Evolutionary conservation across 2,329 filamentous ascomycete species (phyloP), one percentile per base, ranked within the genome.

Genomic region (Sporothrix schenckii): DNA sequence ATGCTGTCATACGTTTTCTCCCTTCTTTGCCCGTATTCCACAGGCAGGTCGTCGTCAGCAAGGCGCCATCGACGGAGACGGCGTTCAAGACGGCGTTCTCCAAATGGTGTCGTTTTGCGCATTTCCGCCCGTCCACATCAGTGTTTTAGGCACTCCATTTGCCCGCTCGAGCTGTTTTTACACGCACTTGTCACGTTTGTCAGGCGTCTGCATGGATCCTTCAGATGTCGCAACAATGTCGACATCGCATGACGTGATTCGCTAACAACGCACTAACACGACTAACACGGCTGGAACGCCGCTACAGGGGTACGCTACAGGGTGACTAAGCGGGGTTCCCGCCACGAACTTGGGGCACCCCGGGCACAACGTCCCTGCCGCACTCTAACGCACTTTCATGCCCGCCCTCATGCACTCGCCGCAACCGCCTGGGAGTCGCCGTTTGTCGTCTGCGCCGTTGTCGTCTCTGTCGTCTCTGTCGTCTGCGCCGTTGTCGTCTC

Each of bases 181-280:
- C n/a, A 39, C 41, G 13, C 41, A 30, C 39, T 58, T 58, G 54
- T 58, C 34, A 34, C 34, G 1, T 7, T 7, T 7, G 14, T 44
- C 41, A 16, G 11, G 10, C 41, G 41, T 44, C 41, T 16, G 14
- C 16, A 24, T 11, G 30, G n/a, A 3, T 21, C 3, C 3, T 41
- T 19, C 19, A 27, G 63, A 66, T 49, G 50, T 49, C 13, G 11
- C 24, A 65, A 14, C 61, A 10, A 65, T 65, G 61, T 65, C 61
- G 61, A 65, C 61, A 65, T 65, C 19, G 44, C 47, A 65, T 65
- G 61, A 65, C 61, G 61, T 65, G 61, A 34, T 65, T 50, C 44
- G 61, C 61, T 65, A 65, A 50, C 11, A 24, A 34, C 21, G 44
- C 44, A 50, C 61, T 65, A 65, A 65, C 61, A 50, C 14, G 14